These are phyloP conservation scores for Gamsiella multidivaricata DNA, from an alignment of 192 early-diverging fungal species.

Conservation along the genomic window DNA sequence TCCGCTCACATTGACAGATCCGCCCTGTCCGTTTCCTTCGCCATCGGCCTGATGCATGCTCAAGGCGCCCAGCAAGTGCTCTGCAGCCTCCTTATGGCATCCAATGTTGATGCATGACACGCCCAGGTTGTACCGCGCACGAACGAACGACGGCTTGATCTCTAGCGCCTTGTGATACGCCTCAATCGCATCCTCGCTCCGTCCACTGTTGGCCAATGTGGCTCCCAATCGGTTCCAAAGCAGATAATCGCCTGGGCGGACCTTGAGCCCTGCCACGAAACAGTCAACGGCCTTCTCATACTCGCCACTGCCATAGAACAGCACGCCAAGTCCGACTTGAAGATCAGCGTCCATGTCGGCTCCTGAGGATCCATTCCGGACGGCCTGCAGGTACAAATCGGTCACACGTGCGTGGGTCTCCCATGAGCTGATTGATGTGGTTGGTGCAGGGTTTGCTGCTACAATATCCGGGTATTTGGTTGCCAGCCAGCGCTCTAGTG, in stretches of 20 bases:
- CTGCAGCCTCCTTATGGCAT: constrained; percentile 90
- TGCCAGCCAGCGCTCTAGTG: constrained; percentile 89
- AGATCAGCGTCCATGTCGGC: constrained; percentile 87
- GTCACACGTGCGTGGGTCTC: constrained; percentile 76
- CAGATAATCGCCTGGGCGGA: constrained; percentile 88
- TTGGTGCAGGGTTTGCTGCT: constrained; percentile 35
- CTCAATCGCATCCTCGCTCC: constrained; percentile 84
- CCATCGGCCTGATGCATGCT: constrained; percentile 74
- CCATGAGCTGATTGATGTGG: constrained; percentile 57
- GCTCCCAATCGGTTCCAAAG: constrained; percentile 98
- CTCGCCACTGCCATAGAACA: constrained; percentile 92
- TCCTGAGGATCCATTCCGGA: constrained; percentile 65
- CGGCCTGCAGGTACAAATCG: constrained; percentile 84
- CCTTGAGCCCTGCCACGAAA: constrained; percentile 89
- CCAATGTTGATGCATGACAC: constrained; percentile 95
- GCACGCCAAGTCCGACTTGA: constrained; percentile 93
- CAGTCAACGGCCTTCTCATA: constrained; percentile 98
- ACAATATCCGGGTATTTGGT: constrained; percentile 75
- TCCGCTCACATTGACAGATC: constrained; percentile 68
- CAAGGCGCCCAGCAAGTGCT: constrained; percentile 91
- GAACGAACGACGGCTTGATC: constrained; percentile 93
- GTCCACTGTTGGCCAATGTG: constrained; percentile 89
- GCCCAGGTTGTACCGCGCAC: constrained; percentile 97
- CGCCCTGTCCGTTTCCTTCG: constrained; percentile 47
- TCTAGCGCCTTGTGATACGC: constrained; percentile 95